Percentiles rank a stretch among this genome's conserved stretches.
phyloP scores from a whole-genome alignment of 306 rosid genomes.

The Mucuna pruriens region DNA sequence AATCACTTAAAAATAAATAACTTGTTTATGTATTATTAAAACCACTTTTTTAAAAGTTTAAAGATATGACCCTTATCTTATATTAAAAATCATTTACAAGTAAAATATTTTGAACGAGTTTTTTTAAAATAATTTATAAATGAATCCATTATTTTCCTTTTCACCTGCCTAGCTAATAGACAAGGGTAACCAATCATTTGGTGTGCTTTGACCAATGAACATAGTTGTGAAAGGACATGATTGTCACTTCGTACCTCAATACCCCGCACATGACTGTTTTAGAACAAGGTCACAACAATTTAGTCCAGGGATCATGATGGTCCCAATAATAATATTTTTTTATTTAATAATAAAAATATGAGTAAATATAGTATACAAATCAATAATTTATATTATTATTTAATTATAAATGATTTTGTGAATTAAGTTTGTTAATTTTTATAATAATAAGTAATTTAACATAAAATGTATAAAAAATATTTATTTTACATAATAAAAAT shows the following conservation, averaged over 20 bases:
- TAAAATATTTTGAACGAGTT: not conserved
- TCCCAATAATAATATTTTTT: not conserved
- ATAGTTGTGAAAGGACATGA: not conserved
- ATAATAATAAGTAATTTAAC: too few relatives aligned
- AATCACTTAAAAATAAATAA: too few relatives aligned
- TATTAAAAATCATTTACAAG: not conserved
- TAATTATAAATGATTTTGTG: too few relatives aligned
- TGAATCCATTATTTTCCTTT: not conserved
- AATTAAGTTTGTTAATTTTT: too few relatives aligned
- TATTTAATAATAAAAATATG: not conserved
- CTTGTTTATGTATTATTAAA: too few relatives aligned
- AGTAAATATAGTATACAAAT: too few relatives aligned
- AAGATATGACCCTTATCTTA: too few relatives aligned
- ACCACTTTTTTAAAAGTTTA: too few relatives aligned
- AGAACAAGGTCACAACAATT: not conserved
- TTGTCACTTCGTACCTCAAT: not conserved
- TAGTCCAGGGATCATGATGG: not conserved
- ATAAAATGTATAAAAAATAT: too few relatives aligned
- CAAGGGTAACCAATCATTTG: not conserved
- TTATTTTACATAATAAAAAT: too few relatives aligned
- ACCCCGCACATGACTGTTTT: not conserved
- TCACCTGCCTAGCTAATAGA: not conserved
- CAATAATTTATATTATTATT: too few relatives aligned
- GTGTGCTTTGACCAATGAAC: not conserved
- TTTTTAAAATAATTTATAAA: not conserved